Evolutionary conservation across 805 yeast species (phyloP).

Genomic region (Hanseniaspora mollemarum): DNA sequence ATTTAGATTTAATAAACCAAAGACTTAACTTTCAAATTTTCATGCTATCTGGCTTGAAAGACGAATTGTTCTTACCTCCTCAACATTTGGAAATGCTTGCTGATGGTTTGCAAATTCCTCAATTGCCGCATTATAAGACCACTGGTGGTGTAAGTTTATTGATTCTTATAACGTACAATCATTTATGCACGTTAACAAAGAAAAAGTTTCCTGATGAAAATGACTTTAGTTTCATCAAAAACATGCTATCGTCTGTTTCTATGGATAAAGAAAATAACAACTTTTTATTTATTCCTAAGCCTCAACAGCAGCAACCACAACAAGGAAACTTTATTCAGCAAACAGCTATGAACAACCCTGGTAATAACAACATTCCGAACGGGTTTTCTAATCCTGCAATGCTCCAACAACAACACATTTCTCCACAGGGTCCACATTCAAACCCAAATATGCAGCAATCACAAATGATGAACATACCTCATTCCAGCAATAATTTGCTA

Average conservation of each 20-base stretch:
- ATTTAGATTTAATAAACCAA: conserved; percentile 49
- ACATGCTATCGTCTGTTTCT: conserved; percentile 41
- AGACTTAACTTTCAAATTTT: conserved; percentile 24
- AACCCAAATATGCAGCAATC: conserved; percentile 1
- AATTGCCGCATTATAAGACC: conserved; percentile 42
- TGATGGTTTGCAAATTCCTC: conserved; percentile 58
- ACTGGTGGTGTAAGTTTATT: conserved; percentile 55
- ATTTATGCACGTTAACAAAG: conserved; percentile 33
- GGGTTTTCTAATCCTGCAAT: not conserved
- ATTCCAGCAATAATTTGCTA: not conserved
- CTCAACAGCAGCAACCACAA: not conserved
- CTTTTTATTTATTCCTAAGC: not conserved
- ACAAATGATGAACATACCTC: conserved; percentile 3
- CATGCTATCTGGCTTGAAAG: conserved; percentile 23
- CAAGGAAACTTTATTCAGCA: conserved; percentile 1
- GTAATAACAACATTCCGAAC: not conserved
- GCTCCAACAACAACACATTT: conserved; percentile 2
- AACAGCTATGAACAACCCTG: not conserved
- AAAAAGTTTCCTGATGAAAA: conserved; percentile 29
- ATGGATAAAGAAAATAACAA: conserved; percentile 13
- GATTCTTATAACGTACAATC: conserved; percentile 55
- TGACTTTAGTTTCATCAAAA: conserved; percentile 35
- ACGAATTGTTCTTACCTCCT: conserved; percentile 20
- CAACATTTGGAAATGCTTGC: conserved; percentile 45
- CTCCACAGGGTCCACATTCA: not conserved